A percentile compares a stretch with the other conserved stretches of the same genome.
These are phyloP conservation scores for Luffa acutangula DNA, from an alignment of 306 rosid species.

Conservation along the genomic window DNA sequence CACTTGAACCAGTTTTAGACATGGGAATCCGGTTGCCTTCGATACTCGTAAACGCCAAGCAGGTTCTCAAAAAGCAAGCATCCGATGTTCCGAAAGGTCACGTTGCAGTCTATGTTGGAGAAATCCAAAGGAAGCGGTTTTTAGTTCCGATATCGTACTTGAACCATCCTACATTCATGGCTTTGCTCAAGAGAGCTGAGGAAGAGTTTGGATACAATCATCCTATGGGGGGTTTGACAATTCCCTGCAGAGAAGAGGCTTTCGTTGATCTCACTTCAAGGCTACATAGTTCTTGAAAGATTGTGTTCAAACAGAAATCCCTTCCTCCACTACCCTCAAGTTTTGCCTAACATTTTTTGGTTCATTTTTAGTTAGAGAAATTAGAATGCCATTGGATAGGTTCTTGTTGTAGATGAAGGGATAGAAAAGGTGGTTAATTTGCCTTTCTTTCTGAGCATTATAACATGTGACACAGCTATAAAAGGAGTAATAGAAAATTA, in stretches of 20 bases:
- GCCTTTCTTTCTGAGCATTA: neutral
- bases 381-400: neutral
- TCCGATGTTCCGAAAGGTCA: conserved; percentile 1
- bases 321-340: neutral
- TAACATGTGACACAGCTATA: neutral
- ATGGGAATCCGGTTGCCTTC: neutral
- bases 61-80: neutral
- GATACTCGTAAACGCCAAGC: neutral
- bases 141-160: conserved; percentile 18
- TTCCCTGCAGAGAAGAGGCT: conserved; percentile 37
- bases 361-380: neutral
- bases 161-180: conserved; percentile 6
- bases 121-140: neutral
- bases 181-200: conserved; percentile 10
- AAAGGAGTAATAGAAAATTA: neutral
- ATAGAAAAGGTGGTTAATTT: neutral
- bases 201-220: conserved; percentile 37
- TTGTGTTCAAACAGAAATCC: neutral
- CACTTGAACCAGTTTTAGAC: neutral
- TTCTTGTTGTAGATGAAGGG: neutral
- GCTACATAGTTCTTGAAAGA: neutral
- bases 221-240: conserved; percentile 43
- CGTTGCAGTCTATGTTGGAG: conserved; percentile 5
- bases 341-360: neutral
- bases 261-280: conserved; percentile 7